Evolutionary conservation across 2,329 filamentous ascomycete genomes (phyloP).

Genomic region (Ophiostoma australiae): DNA sequence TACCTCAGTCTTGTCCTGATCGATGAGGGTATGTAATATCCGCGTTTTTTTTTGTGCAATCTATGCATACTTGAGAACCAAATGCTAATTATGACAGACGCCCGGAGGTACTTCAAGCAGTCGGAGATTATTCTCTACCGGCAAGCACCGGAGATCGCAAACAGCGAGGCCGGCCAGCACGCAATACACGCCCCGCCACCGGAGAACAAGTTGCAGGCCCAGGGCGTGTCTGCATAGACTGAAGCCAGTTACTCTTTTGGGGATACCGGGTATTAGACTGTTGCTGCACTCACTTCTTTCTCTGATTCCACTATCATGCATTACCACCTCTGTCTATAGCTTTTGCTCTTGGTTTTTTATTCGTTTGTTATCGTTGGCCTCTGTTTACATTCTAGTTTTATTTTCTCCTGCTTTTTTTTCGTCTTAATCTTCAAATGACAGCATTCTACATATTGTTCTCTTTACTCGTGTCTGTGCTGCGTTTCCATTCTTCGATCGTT

Average conservation of each 20-base stretch:
- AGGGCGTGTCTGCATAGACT: conserved; percentile 11
- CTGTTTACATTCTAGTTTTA: background rate
- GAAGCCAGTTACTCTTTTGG: too few species aligned
- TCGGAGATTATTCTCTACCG: conserved; percentile 96
- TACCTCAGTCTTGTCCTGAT: conserved; percentile 95
- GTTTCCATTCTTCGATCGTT: background rate
- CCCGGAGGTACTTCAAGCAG: conserved; percentile 96
- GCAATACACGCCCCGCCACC: conserved; percentile 40
- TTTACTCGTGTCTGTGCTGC: background rate
- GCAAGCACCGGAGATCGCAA: conserved; percentile 60
- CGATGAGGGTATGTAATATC: conserved; percentile 66
- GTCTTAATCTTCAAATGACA: background rate
- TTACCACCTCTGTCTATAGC: background rate
- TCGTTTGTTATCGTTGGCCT: conserved; percentile 2
- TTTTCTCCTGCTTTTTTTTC: background rate
- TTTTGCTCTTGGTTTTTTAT: background rate
- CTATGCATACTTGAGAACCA: background rate
- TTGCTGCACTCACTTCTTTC: background rate
- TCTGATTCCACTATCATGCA: background rate
- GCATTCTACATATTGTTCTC: background rate
- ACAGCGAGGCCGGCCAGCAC: conserved; percentile 34
- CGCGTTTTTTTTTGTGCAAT: background rate
- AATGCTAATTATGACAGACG: conserved; percentile 56
- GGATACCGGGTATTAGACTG: background rate
- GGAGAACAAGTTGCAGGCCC: conserved; percentile 37